Evolutionary conservation across 1,284 basidiomycete genomes (phyloP).

Genomic region (Papiliotrema laurentii): DNA sequence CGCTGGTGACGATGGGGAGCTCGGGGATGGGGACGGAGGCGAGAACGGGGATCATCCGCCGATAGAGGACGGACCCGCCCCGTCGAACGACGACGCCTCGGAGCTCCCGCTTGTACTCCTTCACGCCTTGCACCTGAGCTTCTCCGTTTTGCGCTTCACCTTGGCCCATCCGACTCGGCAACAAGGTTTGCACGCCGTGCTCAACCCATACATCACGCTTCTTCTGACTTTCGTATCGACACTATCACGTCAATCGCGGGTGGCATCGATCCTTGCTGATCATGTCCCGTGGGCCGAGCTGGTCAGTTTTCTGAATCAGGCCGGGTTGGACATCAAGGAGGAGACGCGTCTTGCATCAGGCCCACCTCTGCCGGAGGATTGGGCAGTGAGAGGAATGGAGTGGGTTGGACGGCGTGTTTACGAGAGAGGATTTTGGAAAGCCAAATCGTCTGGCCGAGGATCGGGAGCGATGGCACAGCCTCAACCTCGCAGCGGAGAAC

Average conservation of each 20-base stretch:
- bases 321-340: conserved; percentile 55
- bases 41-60: conserved; percentile 17
- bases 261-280: conserved; percentile 63
- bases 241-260: conserved; percentile 61
- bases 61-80: not conserved
- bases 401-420: conserved; percentile 87
- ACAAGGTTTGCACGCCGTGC: conserved; percentile 58
- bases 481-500: conserved; percentile 42
- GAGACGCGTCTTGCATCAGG: conserved; percentile 54
- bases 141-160: conserved; percentile 68
- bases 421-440: conserved; percentile 83
- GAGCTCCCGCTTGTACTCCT: conserved; percentile 61
- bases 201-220: conserved; percentile 83
- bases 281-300: conserved; percentile 81
- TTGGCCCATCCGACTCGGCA: conserved; percentile 60
- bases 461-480: conserved; percentile 53
- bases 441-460: conserved; percentile 42
- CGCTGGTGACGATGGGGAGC: conserved; percentile 56
- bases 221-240: conserved; percentile 84
- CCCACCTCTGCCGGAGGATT: conserved; percentile 81
- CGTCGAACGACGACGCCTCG: not conserved
- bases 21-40: conserved; percentile 29
- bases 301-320: conserved; percentile 57
- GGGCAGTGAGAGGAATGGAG: conserved; percentile 90
- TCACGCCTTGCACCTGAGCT: conserved; percentile 72